These are phyloP conservation scores for Nicotiana tomentosiformis DNA, from an alignment of 257 asterid genomes.

Conservation along the genomic window DNA sequence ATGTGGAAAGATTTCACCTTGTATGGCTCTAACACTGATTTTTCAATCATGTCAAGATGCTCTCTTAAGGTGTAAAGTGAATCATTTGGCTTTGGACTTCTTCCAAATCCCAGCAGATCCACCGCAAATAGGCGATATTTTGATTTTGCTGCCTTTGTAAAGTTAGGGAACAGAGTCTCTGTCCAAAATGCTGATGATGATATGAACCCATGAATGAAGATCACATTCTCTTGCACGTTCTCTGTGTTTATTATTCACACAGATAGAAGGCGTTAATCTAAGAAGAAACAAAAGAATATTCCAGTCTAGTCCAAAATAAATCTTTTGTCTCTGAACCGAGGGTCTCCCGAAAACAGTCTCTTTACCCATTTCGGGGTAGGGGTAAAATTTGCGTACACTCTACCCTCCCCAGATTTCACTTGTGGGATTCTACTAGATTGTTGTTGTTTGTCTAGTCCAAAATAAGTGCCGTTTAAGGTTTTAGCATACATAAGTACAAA, in stretches of 20 bases:
- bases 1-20: slow-evolving; percentile 80
- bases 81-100: slow-evolving; percentile 85
- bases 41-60: slow-evolving; percentile 89
- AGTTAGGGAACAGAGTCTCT: slow-evolving; percentile 78
- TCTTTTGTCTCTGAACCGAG: too few relatives aligned
- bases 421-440: too few relatives aligned
- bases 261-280: not conserved
- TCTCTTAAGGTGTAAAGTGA: slow-evolving; percentile 78
- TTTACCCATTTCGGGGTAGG: too few relatives aligned
- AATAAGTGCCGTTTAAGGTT: not conserved
- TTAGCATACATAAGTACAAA: not conserved
- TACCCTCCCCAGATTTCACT: too few relatives aligned
- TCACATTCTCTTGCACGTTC: slow-evolving; percentile 59
- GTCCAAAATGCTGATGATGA: slow-evolving; percentile 92
- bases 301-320: not conserved
- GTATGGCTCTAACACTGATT: slow-evolving; percentile 61
- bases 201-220: slow-evolving; percentile 90
- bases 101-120: slow-evolving; percentile 86
- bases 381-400: too few relatives aligned
- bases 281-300: not conserved
- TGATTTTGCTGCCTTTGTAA: slow-evolving; percentile 50
- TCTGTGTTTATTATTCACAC: slow-evolving; percentile 22
- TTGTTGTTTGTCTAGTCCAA: not conserved
- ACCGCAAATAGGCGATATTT: slow-evolving; percentile 77
- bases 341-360: too few relatives aligned